Conservation (phyloP, 2,329 filamentous ascomycete species). For the Aureobasidium sp. region DNA sequence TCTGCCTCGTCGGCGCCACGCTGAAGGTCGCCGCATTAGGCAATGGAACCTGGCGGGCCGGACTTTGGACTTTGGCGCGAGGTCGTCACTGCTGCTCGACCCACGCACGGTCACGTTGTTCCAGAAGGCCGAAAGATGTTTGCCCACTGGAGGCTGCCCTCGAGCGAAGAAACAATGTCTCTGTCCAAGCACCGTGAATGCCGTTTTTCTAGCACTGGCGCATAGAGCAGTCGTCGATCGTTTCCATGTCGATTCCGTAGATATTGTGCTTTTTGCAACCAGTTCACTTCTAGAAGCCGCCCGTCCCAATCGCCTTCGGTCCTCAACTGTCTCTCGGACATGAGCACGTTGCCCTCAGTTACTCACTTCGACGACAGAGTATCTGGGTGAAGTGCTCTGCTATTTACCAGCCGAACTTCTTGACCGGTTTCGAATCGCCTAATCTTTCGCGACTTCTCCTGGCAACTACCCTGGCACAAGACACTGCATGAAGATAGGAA, state of each 20-base stretch:
- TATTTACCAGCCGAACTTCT: neutral
- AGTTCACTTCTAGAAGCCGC: neutral
- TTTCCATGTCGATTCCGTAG: conserved; percentile 4
- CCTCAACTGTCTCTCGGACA: neutral
- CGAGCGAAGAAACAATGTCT: neutral
- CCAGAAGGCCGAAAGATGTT: conserved; percentile 12
- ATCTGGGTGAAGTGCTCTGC: neutral
- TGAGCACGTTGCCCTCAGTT: neutral
- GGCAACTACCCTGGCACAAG: neutral
- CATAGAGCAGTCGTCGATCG: neutral
- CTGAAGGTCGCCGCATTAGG: neutral
- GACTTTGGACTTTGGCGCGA: neutral
- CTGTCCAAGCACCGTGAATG: neutral
- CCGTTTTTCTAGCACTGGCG: neutral
- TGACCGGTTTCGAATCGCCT: neutral
- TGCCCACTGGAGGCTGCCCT: neutral
- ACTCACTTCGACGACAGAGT: neutral
- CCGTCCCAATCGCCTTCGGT: neutral
- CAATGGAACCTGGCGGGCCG: neutral
- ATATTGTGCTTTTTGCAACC: neutral
- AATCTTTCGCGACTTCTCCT: neutral
- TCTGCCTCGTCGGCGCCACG: neutral
- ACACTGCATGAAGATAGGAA: neutral
- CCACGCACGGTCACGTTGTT: conserved; percentile 7
- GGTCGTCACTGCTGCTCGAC: neutral